A percentile compares a stretch with the other conserved stretches of the same genome.
phyloP scores from a whole-genome alignment of 768 basidiomycete genomes.

The Suillus subluteus region DNA sequence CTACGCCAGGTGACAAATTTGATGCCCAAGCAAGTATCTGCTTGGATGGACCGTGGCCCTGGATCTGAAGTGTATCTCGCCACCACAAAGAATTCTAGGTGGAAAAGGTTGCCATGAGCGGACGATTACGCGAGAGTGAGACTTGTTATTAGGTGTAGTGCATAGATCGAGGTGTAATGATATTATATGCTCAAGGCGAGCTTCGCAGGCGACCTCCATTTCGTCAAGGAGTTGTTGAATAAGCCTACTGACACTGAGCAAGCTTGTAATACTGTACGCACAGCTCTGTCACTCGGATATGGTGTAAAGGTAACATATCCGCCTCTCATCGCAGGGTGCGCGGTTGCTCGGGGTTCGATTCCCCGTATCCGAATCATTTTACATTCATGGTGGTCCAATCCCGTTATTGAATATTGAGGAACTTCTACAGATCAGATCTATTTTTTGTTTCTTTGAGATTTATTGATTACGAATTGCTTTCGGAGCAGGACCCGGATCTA shows the following conservation, averaged over 20 bases:
- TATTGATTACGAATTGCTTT: neutral
- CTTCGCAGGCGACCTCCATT: neutral
- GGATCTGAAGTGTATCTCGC: constrained; percentile 73
- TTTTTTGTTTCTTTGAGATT: neutral
- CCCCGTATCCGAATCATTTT: constrained; percentile 48
- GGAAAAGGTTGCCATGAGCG: constrained; percentile 43
- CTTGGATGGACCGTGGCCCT: constrained; percentile 70
- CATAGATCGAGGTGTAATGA: neutral
- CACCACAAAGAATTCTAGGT: constrained; percentile 67
- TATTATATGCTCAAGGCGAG: neutral
- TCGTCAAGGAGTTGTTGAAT: neutral
- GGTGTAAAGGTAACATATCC: constrained; percentile 10
- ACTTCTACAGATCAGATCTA: neutral
- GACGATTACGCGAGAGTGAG: neutral
- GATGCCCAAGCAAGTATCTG: constrained; percentile 62
- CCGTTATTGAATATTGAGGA: neutral
- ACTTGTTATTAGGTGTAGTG: neutral
- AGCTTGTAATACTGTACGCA: neutral
- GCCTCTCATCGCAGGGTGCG: constrained; percentile 20
- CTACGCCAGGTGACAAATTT: constrained; percentile 58
- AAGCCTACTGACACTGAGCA: neutral
- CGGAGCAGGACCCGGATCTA: neutral
- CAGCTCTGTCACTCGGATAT: neutral
- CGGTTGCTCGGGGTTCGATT: constrained; percentile 63
- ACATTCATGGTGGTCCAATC: neutral